Conservation (phyloP, 2,329 filamentous ascomycete species). For the Talaromyces funiculosus region DNA sequence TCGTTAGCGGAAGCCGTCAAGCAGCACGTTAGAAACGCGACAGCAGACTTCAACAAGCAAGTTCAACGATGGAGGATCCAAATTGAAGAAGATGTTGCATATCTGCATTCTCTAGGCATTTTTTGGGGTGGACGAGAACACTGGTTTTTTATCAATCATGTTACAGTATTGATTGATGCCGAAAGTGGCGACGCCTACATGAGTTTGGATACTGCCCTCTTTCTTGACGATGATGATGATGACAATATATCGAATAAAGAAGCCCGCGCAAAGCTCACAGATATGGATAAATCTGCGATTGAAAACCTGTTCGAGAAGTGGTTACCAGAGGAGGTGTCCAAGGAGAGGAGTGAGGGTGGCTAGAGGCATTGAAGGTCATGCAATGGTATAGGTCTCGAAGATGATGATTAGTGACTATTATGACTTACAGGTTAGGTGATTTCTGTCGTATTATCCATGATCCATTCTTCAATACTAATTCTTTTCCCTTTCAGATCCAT, state of each 20-base stretch:
- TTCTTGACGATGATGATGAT: background rate
- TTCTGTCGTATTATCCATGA: background rate
- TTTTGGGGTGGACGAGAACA: conserved; percentile 1
- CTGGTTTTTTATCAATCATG: conserved; percentile 2
- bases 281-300: background rate
- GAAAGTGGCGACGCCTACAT: background rate
- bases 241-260: background rate
- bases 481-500: background rate
- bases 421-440: background rate
- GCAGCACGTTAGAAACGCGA: background rate
- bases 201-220: background rate
- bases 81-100: background rate
- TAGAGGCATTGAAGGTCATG: background rate
- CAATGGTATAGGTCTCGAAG: too few species aligned
- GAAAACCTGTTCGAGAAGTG: background rate
- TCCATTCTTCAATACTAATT: background rate
- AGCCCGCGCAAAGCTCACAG: background rate
- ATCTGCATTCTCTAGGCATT: background rate
- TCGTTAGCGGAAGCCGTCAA: background rate
- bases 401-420: background rate
- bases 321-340: background rate
- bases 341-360: background rate
- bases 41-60: background rate
- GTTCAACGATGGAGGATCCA: background rate
- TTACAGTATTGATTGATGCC: conserved; percentile 4